These are phyloP conservation scores for Kodamaea fukazawae DNA, from an alignment of 805 yeast species.

Conservation along the genomic window DNA sequence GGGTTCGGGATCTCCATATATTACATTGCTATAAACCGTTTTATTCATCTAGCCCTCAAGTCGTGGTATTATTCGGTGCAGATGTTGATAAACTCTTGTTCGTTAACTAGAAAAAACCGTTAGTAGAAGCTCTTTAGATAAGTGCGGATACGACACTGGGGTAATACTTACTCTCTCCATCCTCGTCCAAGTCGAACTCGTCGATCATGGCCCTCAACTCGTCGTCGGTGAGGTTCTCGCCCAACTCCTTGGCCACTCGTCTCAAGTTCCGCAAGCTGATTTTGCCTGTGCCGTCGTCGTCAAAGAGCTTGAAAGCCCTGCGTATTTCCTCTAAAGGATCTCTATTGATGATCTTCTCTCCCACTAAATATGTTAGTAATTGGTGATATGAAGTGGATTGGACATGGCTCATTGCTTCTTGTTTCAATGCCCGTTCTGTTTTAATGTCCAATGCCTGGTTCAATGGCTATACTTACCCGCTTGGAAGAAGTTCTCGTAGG, in stretches of 20 bases:
- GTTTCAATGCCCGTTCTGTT: no score
- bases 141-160: no score
- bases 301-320: slow-evolving; percentile 86
- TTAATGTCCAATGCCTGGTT: no score
- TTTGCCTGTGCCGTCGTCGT: slow-evolving; percentile 83
- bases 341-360: slow-evolving; percentile 76
- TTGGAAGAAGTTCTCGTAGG: slow-evolving; percentile 77
- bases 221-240: slow-evolving; percentile 88
- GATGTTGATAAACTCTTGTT: slow-evolving; percentile 62
- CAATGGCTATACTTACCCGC: slow-evolving; percentile 57
- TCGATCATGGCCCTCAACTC: slow-evolving; percentile 96
- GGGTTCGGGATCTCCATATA: no score
- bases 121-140: no score
- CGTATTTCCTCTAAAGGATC: slow-evolving; percentile 92
- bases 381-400: no score
- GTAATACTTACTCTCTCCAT: slow-evolving; percentile 70
- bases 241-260: slow-evolving; percentile 87
- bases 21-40: no score
- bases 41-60: no score
- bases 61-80: slow-evolving; percentile 12
- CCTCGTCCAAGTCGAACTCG: slow-evolving; percentile 93
- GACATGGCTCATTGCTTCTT: neutral
- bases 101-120: slow-evolving; percentile 55
- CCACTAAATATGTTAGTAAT: slow-evolving; percentile 48
- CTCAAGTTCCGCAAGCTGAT: slow-evolving; percentile 76